phyloP scores from a whole-genome alignment of 1,284 basidiomycete genomes.

The Pseudozyma tsukubaensis region DNA sequence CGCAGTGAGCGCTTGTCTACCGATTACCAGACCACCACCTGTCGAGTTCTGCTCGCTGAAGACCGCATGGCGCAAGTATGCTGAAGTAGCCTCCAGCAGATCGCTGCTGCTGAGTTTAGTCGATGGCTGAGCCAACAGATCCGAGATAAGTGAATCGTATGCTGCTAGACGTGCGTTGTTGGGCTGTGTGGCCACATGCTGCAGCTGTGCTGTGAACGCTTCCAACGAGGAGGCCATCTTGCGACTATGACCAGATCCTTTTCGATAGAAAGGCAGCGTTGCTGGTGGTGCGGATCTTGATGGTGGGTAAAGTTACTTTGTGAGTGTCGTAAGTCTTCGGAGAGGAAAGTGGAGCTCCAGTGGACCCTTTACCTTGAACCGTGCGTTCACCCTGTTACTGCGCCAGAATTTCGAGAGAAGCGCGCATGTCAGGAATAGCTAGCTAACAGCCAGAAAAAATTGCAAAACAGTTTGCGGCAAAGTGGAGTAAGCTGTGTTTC shows the following conservation, averaged over 20 bases:
- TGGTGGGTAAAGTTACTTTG: background rate
- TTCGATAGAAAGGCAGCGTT: too few relatives aligned
- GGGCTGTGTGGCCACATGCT: constrained; percentile 38
- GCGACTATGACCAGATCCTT: background rate
- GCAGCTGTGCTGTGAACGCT: constrained; percentile 24
- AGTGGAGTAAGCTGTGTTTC: constrained; percentile 10
- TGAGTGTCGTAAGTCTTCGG: background rate
- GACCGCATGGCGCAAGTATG: constrained; percentile 79
- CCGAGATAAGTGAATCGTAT: constrained; percentile 30
- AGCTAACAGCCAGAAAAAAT: too few relatives aligned
- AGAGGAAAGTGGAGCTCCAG: too few relatives aligned
- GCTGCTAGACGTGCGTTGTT: constrained; percentile 27
- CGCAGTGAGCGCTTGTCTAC: constrained; percentile 83
- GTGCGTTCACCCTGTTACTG: too few relatives aligned
- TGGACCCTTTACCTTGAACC: too few relatives aligned
- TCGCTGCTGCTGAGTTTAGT: constrained; percentile 22
- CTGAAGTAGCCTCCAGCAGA: constrained; percentile 41
- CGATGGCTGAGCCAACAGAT: constrained; percentile 25
- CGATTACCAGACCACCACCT: constrained; percentile 80
- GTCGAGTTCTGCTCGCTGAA: constrained; percentile 75
- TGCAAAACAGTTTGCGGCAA: too few relatives aligned
- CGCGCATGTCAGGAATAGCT: too few relatives aligned
- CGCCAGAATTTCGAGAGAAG: too few relatives aligned
- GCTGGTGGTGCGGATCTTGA: too few relatives aligned
- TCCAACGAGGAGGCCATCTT: constrained; percentile 25